Percentiles rank a stretch among this genome's conserved stretches.
These are phyloP conservation scores for Lenzites betulinus DNA, from an alignment of 768 basidiomycete genomes.

Conservation along the genomic window DNA sequence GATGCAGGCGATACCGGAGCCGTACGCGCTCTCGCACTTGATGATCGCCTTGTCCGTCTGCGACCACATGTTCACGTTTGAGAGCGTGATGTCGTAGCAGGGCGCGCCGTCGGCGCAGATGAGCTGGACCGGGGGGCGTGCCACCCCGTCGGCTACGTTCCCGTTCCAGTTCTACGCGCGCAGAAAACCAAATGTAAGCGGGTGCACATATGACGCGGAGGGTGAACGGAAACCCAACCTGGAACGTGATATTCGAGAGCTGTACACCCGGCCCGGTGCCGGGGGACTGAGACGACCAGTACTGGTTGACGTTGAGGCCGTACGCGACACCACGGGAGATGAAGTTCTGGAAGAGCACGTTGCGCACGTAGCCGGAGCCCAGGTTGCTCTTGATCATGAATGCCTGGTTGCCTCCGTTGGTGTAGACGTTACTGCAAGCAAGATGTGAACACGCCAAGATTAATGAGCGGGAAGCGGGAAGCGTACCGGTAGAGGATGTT, in stretches of 20 bases:
- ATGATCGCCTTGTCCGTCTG: constrained; percentile 27
- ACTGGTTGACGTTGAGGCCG: constrained; percentile 32
- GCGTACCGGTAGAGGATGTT: constrained; percentile 28
- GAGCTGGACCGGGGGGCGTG: constrained; percentile 30
- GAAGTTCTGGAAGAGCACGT: constrained; percentile 35
- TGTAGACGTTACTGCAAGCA: constrained; percentile 27
- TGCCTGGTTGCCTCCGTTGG: constrained; percentile 34
- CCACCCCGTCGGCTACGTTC: constrained; percentile 28
- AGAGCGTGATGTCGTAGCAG: constrained; percentile 30
- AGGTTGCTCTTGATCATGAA: constrained; percentile 35
- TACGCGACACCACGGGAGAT: constrained; percentile 32
- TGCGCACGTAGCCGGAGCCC: constrained; percentile 29
- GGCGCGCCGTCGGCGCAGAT: constrained; percentile 31
- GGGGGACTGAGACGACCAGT: constrained; percentile 29
- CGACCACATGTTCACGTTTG: constrained; percentile 35
- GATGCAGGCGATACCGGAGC: constrained; percentile 29
- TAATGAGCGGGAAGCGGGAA: neutral
- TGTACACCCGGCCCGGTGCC: constrained; percentile 30
- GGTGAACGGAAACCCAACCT: constrained; percentile 11
- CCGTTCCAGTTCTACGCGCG: constrained; percentile 34
- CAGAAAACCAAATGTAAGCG: neutral
- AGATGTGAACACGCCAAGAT: neutral
- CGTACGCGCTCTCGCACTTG: constrained; percentile 35
- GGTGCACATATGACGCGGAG: neutral
- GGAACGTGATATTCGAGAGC: constrained; percentile 33